phyloP scores from a whole-genome alignment of 148 eudicot species.

The Amaranthus hypochondriacus region DNA sequence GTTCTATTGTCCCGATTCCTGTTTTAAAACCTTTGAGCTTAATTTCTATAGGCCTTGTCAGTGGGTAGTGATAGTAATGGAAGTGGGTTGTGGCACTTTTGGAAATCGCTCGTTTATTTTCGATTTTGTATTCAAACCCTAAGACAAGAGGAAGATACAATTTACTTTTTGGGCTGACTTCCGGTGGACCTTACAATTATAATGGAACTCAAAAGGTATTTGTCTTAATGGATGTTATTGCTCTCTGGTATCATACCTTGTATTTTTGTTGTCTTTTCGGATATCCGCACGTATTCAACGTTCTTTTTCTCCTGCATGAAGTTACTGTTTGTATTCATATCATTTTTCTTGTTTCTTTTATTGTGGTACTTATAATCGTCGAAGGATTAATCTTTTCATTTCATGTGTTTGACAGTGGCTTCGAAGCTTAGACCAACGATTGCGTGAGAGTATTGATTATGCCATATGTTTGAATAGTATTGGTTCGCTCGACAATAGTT shows the following conservation, averaged over 20 bases:
- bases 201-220: constrained; percentile 92
- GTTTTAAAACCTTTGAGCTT: constrained; percentile 13
- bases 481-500: constrained; percentile 65
- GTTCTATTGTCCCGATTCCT: not conserved
- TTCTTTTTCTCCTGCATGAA: not conserved
- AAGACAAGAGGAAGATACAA: constrained; percentile 95
- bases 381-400: constrained; percentile 9
- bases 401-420: constrained; percentile 68
- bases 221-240: constrained; percentile 6
- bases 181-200: constrained; percentile 99
- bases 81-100: constrained; percentile 94
- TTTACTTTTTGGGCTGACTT: constrained; percentile 89
- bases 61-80: constrained; percentile 98
- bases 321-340: not conserved
- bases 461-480: constrained; percentile 88
- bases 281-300: not conserved
- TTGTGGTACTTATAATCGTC: not conserved
- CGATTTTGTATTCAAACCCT: constrained; percentile 82
- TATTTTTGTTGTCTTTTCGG: not conserved
- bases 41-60: constrained; percentile 61
- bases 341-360: constrained; percentile 7
- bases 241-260: not conserved
- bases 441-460: constrained; percentile 92
- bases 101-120: constrained; percentile 89
- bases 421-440: constrained; percentile 87